phyloP scores from a whole-genome alignment of 352 stramenopile genomes.

The Phytophthora chlamydospora region DNA sequence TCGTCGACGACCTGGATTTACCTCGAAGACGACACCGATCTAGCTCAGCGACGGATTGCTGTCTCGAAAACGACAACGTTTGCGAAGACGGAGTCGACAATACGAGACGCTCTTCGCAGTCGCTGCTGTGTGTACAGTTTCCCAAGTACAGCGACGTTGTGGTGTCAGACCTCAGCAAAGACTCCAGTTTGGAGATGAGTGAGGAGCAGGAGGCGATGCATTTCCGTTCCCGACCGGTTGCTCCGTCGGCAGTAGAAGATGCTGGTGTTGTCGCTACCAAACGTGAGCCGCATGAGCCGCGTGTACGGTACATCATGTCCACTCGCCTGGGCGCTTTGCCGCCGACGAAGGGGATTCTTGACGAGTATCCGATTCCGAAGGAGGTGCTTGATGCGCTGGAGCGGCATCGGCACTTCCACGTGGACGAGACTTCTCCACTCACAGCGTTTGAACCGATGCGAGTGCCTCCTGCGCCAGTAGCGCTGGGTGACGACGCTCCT shows the following conservation, averaged over 20 bases:
- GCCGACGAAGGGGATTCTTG: slow-evolving; percentile 69
- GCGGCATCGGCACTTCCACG: slow-evolving; percentile 64
- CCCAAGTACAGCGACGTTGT: slow-evolving; percentile 14
- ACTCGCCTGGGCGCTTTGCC: slow-evolving; percentile 54
- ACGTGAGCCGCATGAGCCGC: slow-evolving; percentile 41
- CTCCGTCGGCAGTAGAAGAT: slow-evolving; percentile 44
- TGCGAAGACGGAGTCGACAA: slow-evolving; percentile 1
- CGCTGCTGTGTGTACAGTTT: slow-evolving; percentile 17
- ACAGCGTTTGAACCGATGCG: slow-evolving; percentile 60
- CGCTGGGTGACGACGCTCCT: not conserved
- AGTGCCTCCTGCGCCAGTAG: slow-evolving; percentile 17
- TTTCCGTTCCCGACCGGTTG: slow-evolving; percentile 62
- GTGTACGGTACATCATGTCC: slow-evolving; percentile 79
- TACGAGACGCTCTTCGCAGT: slow-evolving; percentile 1
- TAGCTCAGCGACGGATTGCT: slow-evolving; percentile 4
- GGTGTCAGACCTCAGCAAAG: slow-evolving; percentile 4
- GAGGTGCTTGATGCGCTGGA: slow-evolving; percentile 71
- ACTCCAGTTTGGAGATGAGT: slow-evolving; percentile 26
- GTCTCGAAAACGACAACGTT: not conserved
- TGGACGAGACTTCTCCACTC: slow-evolving; percentile 65
- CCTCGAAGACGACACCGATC: slow-evolving; percentile 4
- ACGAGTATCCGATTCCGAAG: slow-evolving; percentile 76
- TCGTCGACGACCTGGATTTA: slow-evolving; percentile 11
- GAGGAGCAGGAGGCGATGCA: slow-evolving; percentile 53
- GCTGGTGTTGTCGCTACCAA: slow-evolving; percentile 35